Evolutionary conservation across 2,329 filamentous ascomycete genomes (phyloP).

Genomic region (Hymenoscyphus linearis): DNA sequence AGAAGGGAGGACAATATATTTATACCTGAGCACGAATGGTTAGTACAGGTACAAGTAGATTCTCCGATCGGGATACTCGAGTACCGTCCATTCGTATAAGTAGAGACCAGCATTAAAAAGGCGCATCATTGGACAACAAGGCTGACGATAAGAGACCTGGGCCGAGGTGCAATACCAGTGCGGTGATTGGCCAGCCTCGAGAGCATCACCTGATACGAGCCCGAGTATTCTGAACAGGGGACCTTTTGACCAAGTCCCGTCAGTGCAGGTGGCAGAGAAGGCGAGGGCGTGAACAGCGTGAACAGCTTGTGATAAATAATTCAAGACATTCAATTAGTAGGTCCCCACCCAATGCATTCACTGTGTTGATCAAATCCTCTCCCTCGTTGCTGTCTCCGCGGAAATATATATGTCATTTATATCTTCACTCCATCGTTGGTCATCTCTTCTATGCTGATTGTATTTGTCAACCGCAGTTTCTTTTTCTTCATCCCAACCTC

Average conservation of each 20-base stretch:
- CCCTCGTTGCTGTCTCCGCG: neutral
- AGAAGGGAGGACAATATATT: neutral
- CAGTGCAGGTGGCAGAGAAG: too few species aligned
- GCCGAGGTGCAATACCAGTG: neutral
- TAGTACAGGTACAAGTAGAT: neutral
- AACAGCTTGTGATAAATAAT: neutral
- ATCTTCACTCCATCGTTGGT: neutral
- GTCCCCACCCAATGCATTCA: neutral
- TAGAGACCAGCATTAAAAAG: neutral
- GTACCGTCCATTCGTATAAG: too few species aligned
- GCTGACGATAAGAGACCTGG: neutral
- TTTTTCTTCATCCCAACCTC: neutral
- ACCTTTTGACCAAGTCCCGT: neutral
- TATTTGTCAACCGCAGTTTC: neutral
- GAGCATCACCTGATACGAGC: neutral
- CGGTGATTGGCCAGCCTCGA: neutral
- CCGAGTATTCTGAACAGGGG: neutral
- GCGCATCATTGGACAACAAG: neutral
- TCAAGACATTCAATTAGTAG: neutral
- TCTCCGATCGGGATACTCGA: neutral
- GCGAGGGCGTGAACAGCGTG: neutral
- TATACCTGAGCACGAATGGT: too few species aligned
- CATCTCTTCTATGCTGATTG: neutral
- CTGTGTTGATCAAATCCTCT: neutral
- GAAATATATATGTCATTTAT: neutral